Conservation (phyloP, 768 basidiomycete species). For the Mycena chlorophos region DNA sequence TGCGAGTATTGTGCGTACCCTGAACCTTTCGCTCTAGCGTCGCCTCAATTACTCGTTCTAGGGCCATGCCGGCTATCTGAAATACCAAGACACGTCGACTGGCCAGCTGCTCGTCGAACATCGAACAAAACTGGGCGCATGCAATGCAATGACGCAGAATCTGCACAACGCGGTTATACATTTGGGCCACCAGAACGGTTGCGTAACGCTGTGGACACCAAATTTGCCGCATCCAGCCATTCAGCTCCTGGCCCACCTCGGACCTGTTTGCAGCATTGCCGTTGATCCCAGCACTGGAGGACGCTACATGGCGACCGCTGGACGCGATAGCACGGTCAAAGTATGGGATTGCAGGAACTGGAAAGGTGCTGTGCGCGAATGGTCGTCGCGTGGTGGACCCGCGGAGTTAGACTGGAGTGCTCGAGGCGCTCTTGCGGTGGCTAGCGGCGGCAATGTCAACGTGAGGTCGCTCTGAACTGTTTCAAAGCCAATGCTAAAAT, state of each 20-base stretch:
- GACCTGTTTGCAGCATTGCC: constrained; percentile 77
- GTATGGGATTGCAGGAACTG: constrained; percentile 98
- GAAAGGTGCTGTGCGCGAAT: constrained; percentile 80
- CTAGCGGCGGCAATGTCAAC: constrained; percentile 81
- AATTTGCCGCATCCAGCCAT: constrained; percentile 91
- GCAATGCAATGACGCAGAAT: constrained; percentile 86
- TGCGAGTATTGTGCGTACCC: constrained; percentile 67
- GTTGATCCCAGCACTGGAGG: constrained; percentile 87
- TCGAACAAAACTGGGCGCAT: constrained; percentile 86
- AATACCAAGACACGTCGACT: constrained; percentile 97
- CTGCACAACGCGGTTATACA: constrained; percentile 91
- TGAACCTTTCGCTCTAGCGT: not conserved
- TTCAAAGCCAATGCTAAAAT: constrained; percentile 3
- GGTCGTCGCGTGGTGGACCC: constrained; percentile 68
- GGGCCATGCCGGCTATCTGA: constrained; percentile 89
- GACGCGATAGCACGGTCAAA: constrained; percentile 86
- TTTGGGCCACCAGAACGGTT: constrained; percentile 92
- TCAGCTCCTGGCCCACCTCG: constrained; percentile 86
- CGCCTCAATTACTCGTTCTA: constrained; percentile 24
- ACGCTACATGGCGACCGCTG: constrained; percentile 87
- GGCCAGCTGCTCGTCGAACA: constrained; percentile 85
- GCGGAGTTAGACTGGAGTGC: constrained; percentile 84
- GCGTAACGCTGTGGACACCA: constrained; percentile 96
- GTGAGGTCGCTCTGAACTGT: constrained; percentile 41
- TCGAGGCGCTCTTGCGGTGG: constrained; percentile 79